These are phyloP conservation scores for Russula griseocarnosa DNA, from an alignment of 768 basidiomycete species.

Conservation along the genomic window DNA sequence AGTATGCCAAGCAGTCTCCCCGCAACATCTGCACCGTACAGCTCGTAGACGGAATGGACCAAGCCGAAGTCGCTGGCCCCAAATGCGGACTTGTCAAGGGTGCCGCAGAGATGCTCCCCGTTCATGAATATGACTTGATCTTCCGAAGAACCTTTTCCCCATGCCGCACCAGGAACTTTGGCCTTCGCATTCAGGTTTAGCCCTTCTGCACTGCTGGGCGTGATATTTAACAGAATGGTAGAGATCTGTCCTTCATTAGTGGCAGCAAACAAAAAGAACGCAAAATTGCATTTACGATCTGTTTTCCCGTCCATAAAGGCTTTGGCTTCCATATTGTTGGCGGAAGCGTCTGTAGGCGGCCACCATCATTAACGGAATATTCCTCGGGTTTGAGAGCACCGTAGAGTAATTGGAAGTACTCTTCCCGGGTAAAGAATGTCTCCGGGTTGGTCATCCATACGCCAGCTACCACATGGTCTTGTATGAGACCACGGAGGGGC, in stretches of 20 bases:
- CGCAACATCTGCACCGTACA: slow-evolving; percentile 87
- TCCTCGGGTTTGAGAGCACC: slow-evolving; percentile 91
- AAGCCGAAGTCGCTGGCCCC: slow-evolving; percentile 95
- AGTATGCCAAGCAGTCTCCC: slow-evolving; percentile 90
- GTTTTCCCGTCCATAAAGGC: slow-evolving; percentile 96
- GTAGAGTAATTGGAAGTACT: slow-evolving; percentile 94
- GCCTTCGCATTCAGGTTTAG: slow-evolving; percentile 82
- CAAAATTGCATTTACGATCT: slow-evolving; percentile 60
- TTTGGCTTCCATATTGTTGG: slow-evolving; percentile 90
- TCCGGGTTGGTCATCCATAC: slow-evolving; percentile 99
- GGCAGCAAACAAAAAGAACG: background rate
- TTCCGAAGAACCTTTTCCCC: slow-evolving; percentile 76
- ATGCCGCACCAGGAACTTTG: slow-evolving; percentile 83
- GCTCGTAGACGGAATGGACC: slow-evolving; percentile 93
- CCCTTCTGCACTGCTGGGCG: slow-evolving; percentile 71
- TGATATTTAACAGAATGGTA: slow-evolving; percentile 89
- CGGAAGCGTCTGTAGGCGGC: slow-evolving; percentile 74
- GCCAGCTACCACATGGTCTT: slow-evolving; percentile 97
- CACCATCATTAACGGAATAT: slow-evolving; percentile 49
- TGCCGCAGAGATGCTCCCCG: slow-evolving; percentile 89
- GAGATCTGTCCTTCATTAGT: slow-evolving; percentile 60
- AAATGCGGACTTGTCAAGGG: slow-evolving; percentile 96
- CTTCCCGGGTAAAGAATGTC: slow-evolving; percentile 90
- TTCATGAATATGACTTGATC: slow-evolving; percentile 87
- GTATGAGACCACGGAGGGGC: slow-evolving; percentile 94